Evolutionary conservation across 164 flowering plant species (phyloP).

Genomic region (Nymphaea colorata): DNA sequence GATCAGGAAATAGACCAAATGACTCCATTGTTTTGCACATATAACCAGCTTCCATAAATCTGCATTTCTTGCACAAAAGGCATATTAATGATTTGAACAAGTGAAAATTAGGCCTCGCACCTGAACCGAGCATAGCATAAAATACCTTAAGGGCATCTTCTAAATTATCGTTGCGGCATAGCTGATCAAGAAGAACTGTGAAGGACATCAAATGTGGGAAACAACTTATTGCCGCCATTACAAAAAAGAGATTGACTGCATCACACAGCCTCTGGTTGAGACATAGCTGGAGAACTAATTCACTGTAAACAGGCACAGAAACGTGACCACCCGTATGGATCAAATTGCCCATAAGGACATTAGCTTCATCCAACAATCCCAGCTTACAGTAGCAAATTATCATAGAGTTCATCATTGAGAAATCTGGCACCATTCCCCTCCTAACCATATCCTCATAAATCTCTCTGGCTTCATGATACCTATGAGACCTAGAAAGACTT

Average conservation of each 20-base stretch:
- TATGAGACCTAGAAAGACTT: slow-evolving; percentile 20
- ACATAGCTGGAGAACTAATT: slow-evolving; percentile 22
- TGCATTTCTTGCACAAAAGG: slow-evolving; percentile 29
- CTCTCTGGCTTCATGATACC: slow-evolving; percentile 21
- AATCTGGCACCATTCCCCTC: slow-evolving; percentile 22
- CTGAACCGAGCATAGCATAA: slow-evolving; percentile 18
- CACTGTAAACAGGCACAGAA: slow-evolving; percentile 18
- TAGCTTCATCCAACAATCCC: slow-evolving; percentile 37
- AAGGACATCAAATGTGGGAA: slow-evolving; percentile 15
- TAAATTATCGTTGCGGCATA: slow-evolving; percentile 27
- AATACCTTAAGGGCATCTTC: slow-evolving; percentile 38
- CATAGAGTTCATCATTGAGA: slow-evolving; percentile 31
- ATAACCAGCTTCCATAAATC: slow-evolving; percentile 34
- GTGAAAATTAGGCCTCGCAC: slow-evolving; percentile 20
- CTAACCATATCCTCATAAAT: slow-evolving; percentile 15
- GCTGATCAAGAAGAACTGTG: slow-evolving; percentile 25
- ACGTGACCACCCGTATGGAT: slow-evolving; percentile 13
- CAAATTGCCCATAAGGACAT: slow-evolving; percentile 19
- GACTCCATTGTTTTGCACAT: slow-evolving; percentile 39
- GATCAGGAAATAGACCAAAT: slow-evolving; percentile 25
- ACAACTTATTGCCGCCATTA: slow-evolving; percentile 11
- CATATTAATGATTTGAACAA: slow-evolving; percentile 31
- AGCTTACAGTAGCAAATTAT: slow-evolving; percentile 32
- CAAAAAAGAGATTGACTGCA: slow-evolving; percentile 24
- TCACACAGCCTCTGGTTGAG: slow-evolving; percentile 19